Evolutionary conservation across 2,329 filamentous ascomycete species (phyloP), one percentile per base, ranked within the genome.

Genomic region (Neofusicoccum cordaticola): DNA sequence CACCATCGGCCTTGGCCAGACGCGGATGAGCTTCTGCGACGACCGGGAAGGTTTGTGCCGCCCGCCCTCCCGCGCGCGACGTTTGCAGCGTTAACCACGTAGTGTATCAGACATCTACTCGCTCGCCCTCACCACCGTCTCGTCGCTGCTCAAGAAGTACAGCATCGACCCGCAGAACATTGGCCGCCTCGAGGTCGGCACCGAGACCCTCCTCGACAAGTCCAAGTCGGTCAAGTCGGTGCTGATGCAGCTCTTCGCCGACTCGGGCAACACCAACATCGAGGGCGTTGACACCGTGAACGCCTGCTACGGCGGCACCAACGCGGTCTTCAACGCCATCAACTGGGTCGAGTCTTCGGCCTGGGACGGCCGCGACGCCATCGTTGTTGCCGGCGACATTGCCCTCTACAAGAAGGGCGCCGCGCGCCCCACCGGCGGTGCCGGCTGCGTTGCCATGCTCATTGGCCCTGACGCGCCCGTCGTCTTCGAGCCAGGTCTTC

Each of bases 21-120:
- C 81, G 68, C 82, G 81, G 73, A 84, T 84, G 82, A 82, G 80
- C 77, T 84, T 83, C 76, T 83, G 82, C 74, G 81, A 83, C 74
- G 82, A 84, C 73, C 78, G 82, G 66, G 82, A 84, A 77, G 80
- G 80, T 82, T 68, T 69, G 70, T 70, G n/a, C 34, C 66, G 27
- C 22, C 42, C 57, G 51, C 19, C 19, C 27, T 45, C 39, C 11
- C 22, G 35, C 34, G 9, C 34, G 42, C 6, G n/a, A 13, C 39
- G 39, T 44, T 13, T 22, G 41, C 61, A 66, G 48, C 62, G 31
- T 34, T 58, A 41, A 58, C 47, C 37, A 22, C 62, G 63, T 56
- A 65, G 57, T 4, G 45, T 45, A 44, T 6, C 71, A 83, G 82
- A 84, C 73, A 83, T 84, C 71, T 84, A 83, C 78, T 84, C 82